Percentiles rank a stretch among this genome's conserved stretches.
phyloP scores from a whole-genome alignment of 2,329 filamentous ascomycete genomes.

The Zymoseptoria brevis region DNA sequence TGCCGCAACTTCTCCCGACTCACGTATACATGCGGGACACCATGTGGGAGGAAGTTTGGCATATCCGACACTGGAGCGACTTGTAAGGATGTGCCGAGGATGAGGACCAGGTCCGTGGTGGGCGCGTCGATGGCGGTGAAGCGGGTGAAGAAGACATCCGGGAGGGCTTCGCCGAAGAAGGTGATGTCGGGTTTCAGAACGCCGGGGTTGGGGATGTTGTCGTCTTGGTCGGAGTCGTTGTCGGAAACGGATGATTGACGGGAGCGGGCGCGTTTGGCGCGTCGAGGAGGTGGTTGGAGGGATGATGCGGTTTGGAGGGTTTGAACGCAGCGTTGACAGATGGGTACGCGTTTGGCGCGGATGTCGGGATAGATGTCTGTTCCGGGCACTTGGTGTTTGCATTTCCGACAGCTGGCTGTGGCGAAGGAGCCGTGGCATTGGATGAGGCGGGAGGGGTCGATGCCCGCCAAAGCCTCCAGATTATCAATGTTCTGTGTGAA shows the following conservation, averaged over 20 bases:
- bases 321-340: slow-evolving; percentile 63
- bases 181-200: slow-evolving; percentile 97
- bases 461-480: slow-evolving; percentile 78
- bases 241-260: slow-evolving; percentile 45
- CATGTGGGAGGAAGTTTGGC: slow-evolving; percentile 25
- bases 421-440: slow-evolving; percentile 97
- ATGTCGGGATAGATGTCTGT: slow-evolving; percentile 74
- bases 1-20: slow-evolving; percentile 61
- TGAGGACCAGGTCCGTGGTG: slow-evolving; percentile 78
- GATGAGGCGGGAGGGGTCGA: slow-evolving; percentile 71
- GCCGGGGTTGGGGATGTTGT: slow-evolving; percentile 60
- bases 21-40: slow-evolving; percentile 30
- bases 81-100: slow-evolving; percentile 93
- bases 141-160: slow-evolving; percentile 71
- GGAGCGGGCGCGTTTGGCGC: slow-evolving; percentile 27
- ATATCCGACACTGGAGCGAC: slow-evolving; percentile 93
- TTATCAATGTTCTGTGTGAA: slow-evolving; percentile 85
- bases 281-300: slow-evolving; percentile 32
- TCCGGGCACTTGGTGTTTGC: slow-evolving; percentile 64
- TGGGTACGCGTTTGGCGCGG: slow-evolving; percentile 64
- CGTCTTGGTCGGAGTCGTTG: slow-evolving; percentile 51
- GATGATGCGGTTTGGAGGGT: slow-evolving; percentile 43
- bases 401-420: slow-evolving; percentile 80
- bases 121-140: slow-evolving; percentile 75
- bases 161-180: slow-evolving; percentile 89